Base-by-base conservation (phyloP, 768 basidiomycete genomes). In the Boletus barrowsii region DNA sequence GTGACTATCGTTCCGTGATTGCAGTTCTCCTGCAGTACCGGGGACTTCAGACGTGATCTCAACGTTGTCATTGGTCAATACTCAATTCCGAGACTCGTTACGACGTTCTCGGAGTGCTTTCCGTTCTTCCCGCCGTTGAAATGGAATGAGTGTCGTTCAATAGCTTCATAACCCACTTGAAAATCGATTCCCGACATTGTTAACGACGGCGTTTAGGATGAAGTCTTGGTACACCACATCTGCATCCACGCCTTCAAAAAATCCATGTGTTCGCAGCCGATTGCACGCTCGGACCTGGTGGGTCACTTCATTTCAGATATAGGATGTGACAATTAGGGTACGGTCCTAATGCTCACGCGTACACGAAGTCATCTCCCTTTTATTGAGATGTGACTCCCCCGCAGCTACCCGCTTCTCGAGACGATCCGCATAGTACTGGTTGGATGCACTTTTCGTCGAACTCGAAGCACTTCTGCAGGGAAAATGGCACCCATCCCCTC, bases 201-300 rank as follows among this genome's bases (percentile, higher is more conserved):
- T 22, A 4, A 46, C 55, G 45, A 68, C 57, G 66, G 63, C 51
- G 54, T 62, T 62, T 65, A 55, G 42, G 52, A 41, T 14, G 33
- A 35, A 29, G 51, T 13, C 6, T 45, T 18, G 14, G 13, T 20
- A 36, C 42, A 41, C 35, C 44, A 41, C 54, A 50, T 40, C 30
- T 51, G n/a, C 43, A 48, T 48, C 45, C 57, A 55, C 42, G 46
- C 43, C 44, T 57, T 40, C 47, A 33, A 51, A 54, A 30, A 8
- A 53, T 47, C 47, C 51, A 54, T 40, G 40, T 42, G 55, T 53
- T 58, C 43, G 49, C 57, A 55, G 40, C 54, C 51, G 57, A 42
- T 44, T 48, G 55, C 54, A 65, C 33, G 51, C 57, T 50, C 43
- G 43, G 56, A 44, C 57, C 55, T 58, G 59, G 42, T 53, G 33